A percentile compares a stretch with the other conserved stretches of the same genome.
Evolutionary conservation across 805 yeast genomes (phyloP).

Genomic region (Candida ovalis): DNA sequence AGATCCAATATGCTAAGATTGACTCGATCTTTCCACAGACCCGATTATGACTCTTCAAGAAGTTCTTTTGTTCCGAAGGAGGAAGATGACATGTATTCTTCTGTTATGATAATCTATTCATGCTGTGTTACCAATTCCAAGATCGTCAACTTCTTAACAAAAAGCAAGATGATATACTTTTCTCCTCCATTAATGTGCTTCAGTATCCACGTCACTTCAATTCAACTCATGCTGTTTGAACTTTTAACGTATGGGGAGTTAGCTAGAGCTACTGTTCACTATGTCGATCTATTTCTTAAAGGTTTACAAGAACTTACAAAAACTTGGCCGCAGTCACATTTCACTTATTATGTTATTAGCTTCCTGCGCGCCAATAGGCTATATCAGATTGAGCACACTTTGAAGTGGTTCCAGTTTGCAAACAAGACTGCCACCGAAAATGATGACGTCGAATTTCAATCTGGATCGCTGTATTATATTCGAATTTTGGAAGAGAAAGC

Average conservation of each 20-base stretch:
- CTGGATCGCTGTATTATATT: background rate
- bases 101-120: conserved; percentile 1
- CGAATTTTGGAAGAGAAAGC: background rate
- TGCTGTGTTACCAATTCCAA: background rate
- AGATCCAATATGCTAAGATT: background rate
- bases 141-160: background rate
- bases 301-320: background rate
- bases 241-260: background rate
- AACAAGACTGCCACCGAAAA: background rate
- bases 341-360: background rate
- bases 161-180: background rate
- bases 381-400: background rate
- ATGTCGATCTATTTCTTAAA: background rate
- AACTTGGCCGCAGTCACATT: background rate
- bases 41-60: background rate
- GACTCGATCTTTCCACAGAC: background rate
- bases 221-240: background rate
- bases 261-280: background rate
- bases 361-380: background rate
- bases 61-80: background rate
- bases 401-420: background rate
- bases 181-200: background rate
- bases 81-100: background rate
- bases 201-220: background rate
- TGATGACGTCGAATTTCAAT: background rate